Evolutionary conservation across 768 basidiomycete species (phyloP), one percentile per base, ranked within the genome.

Genomic region (Pleurotus tuoliensis): DNA sequence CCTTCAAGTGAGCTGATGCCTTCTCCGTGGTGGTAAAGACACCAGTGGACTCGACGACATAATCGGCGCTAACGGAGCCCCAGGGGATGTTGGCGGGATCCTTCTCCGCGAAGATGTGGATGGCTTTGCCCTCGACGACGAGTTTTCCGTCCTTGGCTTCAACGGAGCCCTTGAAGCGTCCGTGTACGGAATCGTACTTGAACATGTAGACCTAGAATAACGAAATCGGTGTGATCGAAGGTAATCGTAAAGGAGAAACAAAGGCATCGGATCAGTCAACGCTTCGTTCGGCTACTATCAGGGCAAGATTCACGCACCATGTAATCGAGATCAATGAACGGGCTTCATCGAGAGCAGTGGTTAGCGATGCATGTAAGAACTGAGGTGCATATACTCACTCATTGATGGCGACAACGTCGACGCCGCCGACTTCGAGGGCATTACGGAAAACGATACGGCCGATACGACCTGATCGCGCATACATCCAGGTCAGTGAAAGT

Each of bases 371-470:
- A 7, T 45, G 16, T 16, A 38, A 8, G 9, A 38, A 22, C 20
- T 55, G 18, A 46, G 39, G 47, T 43, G 48, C 30, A 18, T 16
- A 15, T 11, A 68, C 92, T 66, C 65, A 95, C 92, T 96, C 94
- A 81, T 98, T 98, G 67, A 98, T 74, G 57, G 94, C 94, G 61
- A 94, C 87, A 69, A 99, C 84, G n/a, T 93, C 76, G 69, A 94
- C 81, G 53, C 86, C 84, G 55, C 77, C 71, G 68, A 82, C 75
- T 63, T 84, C 77, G 64, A 97, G 81, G 51, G 95, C 58, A 81
- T 98, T 98, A 65, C 97, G 90, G 74, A 90, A 80, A 62, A 98
- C 97, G 72, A 98, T 96, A 76, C 97, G 96, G 73, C 97, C 96
- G 71, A 98, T 98, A 82, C 97, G 96, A 82, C 96, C 96, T 94